Base-by-base conservation (phyloP, 2,329 filamentous ascomycete genomes). In the Cytospora leucostoma region DNA sequence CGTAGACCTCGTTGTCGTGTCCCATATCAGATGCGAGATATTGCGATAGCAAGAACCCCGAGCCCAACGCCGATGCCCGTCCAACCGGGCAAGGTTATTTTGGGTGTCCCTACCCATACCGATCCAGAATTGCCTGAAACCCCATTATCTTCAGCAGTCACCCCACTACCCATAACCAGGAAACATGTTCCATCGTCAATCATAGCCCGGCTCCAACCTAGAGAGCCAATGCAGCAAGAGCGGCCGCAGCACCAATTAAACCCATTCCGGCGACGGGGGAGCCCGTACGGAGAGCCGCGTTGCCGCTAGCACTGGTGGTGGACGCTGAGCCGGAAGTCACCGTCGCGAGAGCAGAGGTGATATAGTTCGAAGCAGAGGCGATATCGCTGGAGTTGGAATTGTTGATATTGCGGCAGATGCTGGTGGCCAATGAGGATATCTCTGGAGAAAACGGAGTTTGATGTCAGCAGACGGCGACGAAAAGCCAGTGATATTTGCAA, bases 361-460 rank as follows among this genome's bases (percentile, higher is more conserved):
- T 54, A 15, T 54, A 57, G 35, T 56, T 66, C 13, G 63, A 65
- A 5, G 65, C 65, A 27, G 65, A 61, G 12, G 65, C 59, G 35
- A 66, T 51, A 19, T 65, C 37, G 27, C 52, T n/a, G 10, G 59
- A 21, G 50, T 54, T 33, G 21, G 59, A 49, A 7, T 53, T 51
- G 61, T 21, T 35, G 51, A 66, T 33, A 50, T 66, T 56, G 27
- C 10, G 35, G 61, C 64, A 66, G 32, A 66, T 62, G n/a, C 44
- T 55, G 19, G 37, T 32, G 13, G 63, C 65, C 35, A 40, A 15
- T 17, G 37, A 21, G 35, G 55, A 32, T 34, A 66, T 61, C 35
- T 61, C 59, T 65, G 49, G 7, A 38, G 37, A 19, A n/a, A 13
- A 27, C 47, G 15, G 19, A 7, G 4, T 37, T 47, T 6, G 52